Conservation (phyloP, 805 yeast species). For the Metschnikowia chrysomelidarum region DNA sequence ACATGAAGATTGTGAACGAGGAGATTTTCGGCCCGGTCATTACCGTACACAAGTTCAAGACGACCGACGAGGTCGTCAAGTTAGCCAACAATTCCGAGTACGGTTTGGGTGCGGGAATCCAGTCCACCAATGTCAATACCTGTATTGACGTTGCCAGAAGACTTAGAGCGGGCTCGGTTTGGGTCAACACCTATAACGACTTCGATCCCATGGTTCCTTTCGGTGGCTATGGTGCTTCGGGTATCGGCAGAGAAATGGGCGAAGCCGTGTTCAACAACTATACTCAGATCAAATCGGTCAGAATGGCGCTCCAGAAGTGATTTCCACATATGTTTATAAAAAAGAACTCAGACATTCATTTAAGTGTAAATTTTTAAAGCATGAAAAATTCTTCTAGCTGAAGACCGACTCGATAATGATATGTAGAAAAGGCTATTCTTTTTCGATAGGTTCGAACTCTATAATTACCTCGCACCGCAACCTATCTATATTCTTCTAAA, state of each 20-base stretch:
- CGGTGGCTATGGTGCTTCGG: constrained; percentile 90
- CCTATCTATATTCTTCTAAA: too few relatives aligned
- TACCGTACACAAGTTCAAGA: constrained; percentile 74
- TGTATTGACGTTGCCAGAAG: constrained; percentile 73
- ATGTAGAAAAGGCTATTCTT: too few relatives aligned
- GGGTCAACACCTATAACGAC: constrained; percentile 89
- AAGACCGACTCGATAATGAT: too few relatives aligned
- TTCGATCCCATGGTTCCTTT: constrained; percentile 87
- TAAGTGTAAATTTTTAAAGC: too few relatives aligned
- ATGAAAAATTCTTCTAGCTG: too few relatives aligned
- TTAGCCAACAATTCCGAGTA: constrained; percentile 78
- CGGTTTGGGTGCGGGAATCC: constrained; percentile 91
- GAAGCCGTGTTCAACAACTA: constrained; percentile 81
- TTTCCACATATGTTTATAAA: too few relatives aligned
- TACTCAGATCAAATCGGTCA: constrained; percentile 83
- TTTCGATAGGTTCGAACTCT: too few relatives aligned
- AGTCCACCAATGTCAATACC: constrained; percentile 70
- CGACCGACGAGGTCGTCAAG: constrained; percentile 76
- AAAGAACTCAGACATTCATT: too few relatives aligned
- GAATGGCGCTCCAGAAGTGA: constrained; percentile 48
- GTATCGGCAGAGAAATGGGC: constrained; percentile 93
- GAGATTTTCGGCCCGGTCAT: constrained; percentile 97
- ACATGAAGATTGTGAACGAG: constrained; percentile 75
- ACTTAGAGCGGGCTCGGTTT: constrained; percentile 83
- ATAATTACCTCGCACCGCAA: too few relatives aligned